Percentiles rank a stretch among this genome's conserved stretches.
phyloP scores from a whole-genome alignment of 352 stramenopile species.

The Phytophthora sp. region DNA sequence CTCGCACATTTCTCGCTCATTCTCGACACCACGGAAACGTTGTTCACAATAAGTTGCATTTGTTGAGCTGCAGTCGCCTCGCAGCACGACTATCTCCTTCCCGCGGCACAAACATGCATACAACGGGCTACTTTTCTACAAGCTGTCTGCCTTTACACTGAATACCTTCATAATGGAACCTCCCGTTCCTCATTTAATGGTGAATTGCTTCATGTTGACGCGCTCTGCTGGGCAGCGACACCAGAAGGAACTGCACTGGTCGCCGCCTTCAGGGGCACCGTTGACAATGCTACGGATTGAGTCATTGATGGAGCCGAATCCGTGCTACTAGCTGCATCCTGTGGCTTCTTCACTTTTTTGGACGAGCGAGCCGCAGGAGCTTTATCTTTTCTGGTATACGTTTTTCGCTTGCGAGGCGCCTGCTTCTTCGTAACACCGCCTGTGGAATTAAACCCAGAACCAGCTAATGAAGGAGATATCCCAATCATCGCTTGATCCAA shows the following conservation, averaged over 20 bases:
- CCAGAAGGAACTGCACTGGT: neutral
- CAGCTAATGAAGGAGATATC: conserved; percentile 29
- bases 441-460: conserved; percentile 12
- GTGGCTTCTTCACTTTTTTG: conserved; percentile 60
- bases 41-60: conserved; percentile 44
- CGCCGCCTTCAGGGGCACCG: neutral
- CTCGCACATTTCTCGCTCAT: neutral
- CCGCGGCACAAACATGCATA: conserved; percentile 1
- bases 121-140: conserved; percentile 33
- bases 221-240: neutral
- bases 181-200: neutral
- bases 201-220: conserved; percentile 21
- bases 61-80: conserved; percentile 27
- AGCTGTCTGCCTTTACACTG: conserved; percentile 19
- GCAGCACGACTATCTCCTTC: conserved; percentile 6
- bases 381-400: conserved; percentile 72
- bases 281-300: conserved; percentile 4
- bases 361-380: conserved; percentile 11
- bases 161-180: conserved; percentile 7
- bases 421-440: conserved; percentile 34
- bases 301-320: conserved; percentile 8
- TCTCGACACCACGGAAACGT: conserved; percentile 10
- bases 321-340: neutral
- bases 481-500: conserved; percentile 48
- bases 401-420: conserved; percentile 68